Percentiles rank a stretch among this genome's conserved stretches.
Evolutionary conservation across 2,329 filamentous ascomycete genomes (phyloP).

Genomic region (Beauveria brongniartii): DNA sequence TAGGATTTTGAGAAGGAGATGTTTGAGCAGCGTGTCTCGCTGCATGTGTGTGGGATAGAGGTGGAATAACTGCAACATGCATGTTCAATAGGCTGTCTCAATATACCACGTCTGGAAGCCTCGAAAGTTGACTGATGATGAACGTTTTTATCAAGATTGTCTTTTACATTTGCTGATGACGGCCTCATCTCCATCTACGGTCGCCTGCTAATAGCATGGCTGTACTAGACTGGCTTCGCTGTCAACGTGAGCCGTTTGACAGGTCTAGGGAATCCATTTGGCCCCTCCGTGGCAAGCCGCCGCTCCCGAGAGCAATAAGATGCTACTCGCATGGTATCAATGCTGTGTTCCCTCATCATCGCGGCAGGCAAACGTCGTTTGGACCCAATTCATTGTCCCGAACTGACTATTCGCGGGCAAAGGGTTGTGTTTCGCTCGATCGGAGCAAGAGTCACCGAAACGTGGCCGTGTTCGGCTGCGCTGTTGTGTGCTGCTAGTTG

Average conservation of each 20-base stretch:
- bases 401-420: background rate
- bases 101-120: background rate
- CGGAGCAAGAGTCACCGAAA: background rate
- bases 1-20: background rate
- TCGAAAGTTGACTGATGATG: too few species aligned
- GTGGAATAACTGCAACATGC: background rate
- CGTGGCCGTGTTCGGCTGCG: slow-evolving; percentile 1
- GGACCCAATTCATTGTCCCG: background rate
- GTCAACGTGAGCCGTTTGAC: background rate
- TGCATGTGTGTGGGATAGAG: background rate
- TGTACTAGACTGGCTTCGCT: too few species aligned
- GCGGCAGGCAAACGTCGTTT: background rate
- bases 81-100: background rate
- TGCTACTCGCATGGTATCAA: background rate
- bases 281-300: too few species aligned
- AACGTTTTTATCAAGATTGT: too few species aligned
- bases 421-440: background rate
- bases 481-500: background rate
- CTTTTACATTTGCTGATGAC: too few species aligned
- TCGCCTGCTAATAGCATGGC: too few species aligned
- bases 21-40: background rate
- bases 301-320: too few species aligned
- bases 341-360: background rate
- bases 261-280: background rate
- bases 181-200: too few species aligned